Conservation (phyloP, 2,329 filamentous ascomycete species). For the Cladophialophora exuberans region DNA sequence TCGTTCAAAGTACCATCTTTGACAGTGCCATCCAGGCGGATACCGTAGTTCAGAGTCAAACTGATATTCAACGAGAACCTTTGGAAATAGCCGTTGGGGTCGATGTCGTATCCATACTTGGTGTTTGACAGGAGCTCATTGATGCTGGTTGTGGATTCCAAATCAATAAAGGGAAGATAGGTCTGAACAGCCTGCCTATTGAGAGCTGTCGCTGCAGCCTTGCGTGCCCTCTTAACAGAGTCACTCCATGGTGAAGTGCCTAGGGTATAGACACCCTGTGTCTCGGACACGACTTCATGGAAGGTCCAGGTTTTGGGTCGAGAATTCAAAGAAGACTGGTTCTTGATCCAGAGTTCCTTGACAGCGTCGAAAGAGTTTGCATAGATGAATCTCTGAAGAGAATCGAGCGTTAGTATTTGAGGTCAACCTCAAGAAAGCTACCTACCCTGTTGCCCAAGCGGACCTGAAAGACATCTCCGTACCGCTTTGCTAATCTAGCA, state of each 20-base stretch:
- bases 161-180: conserved; percentile 80
- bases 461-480: conserved; percentile 67
- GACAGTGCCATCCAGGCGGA: conserved; percentile 70
- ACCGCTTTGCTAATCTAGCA: conserved; percentile 60
- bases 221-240: conserved; percentile 73
- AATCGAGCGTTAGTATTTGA: background rate
- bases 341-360: conserved; percentile 71
- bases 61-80: conserved; percentile 76
- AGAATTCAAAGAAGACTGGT: conserved; percentile 76
- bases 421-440: background rate
- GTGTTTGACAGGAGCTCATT: conserved; percentile 70
- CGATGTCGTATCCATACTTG: conserved; percentile 64
- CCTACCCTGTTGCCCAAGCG: conserved; percentile 68
- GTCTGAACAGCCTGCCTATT: conserved; percentile 74
- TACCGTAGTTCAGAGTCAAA: conserved; percentile 76
- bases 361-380: conserved; percentile 77
- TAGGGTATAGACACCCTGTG: conserved; percentile 73
- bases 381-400: conserved; percentile 66
- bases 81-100: conserved; percentile 73
- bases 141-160: conserved; percentile 73
- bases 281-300: conserved; percentile 74
- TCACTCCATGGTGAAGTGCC: conserved; percentile 83
- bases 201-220: conserved; percentile 75
- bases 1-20: conserved; percentile 69
- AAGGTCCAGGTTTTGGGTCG: conserved; percentile 79